Evolutionary conservation across 305 asterid genomes (phyloP), one percentile per base, ranked within the genome.

Genomic region (Fraxinus nigra): DNA sequence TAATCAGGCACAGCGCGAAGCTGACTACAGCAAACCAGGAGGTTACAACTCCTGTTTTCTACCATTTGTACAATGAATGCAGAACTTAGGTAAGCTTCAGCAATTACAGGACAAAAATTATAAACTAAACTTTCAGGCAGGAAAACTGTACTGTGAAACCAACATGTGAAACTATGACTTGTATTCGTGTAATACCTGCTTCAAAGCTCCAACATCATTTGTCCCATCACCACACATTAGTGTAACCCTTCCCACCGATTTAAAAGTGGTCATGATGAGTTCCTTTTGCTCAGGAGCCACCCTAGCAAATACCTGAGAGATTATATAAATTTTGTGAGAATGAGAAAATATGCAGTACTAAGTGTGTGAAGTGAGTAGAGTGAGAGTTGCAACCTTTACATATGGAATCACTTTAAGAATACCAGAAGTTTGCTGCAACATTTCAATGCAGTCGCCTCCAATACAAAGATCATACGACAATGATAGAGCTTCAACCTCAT

Each of bases 171-270:
- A 43, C 61, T 37, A 14, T 26, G 13, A 20, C 28, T 4, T 35
- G 72, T 3, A 46, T 84, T 26, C 11, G 83, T 74, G 14, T 26
- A 76, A 77, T 89, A 96, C 99, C 99, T 96, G 99, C 88, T 96
- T 96, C 88, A 96, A 87, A 54, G 99, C 99, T 78, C 99, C 99
- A 79, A 94, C 99, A 85, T 96, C 99, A 82, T 96, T 96, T 73
- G 99, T 96, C 67, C 99, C 99, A 90, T 96, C 99, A 80, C 99
- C 99, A 75, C 99, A 96, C 99, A 96, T 96, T 84, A 96, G 86
- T 34, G 99, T 87, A 75, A 93, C 90, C 88, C 99, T 94, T 83
- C 99, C 99, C 83, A 94, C 98, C 1, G 98, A 91, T 79, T 90
- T 94, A 85, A 94, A 96, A 78, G 99, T 92, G 80, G 98, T 96